Evolutionary conservation across 106 monocot species (phyloP).

Genomic region (Apostasia shenzhenica): DNA sequence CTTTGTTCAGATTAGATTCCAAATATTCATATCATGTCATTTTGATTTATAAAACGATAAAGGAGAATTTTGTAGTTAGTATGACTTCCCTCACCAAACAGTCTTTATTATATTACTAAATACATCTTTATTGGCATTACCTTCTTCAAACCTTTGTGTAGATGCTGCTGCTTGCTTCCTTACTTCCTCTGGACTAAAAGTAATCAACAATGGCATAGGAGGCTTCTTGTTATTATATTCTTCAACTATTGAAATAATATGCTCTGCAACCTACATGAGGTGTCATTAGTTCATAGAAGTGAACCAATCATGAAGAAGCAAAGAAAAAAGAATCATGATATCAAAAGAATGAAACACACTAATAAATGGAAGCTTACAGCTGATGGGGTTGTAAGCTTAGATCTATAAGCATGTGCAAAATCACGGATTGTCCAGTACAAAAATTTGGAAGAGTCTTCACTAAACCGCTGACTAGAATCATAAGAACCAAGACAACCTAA

Average conservation of each 20-base stretch:
- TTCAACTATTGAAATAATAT: slow-evolving; percentile 68
- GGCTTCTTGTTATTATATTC: slow-evolving; percentile 52
- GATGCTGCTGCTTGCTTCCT: slow-evolving; percentile 86
- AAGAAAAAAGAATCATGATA: neutral
- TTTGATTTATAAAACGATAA: no score
- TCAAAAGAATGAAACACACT: neutral
- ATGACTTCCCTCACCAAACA: neutral
- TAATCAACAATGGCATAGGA: slow-evolving; percentile 62
- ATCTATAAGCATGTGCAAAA: slow-evolving; percentile 90
- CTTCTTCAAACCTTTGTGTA: slow-evolving; percentile 68
- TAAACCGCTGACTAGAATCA: slow-evolving; percentile 34
- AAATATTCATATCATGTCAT: no score
- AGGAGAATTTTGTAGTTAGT: no score
- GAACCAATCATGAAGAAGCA: neutral
- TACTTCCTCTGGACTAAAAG: slow-evolving; percentile 66
- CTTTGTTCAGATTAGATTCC: no score
- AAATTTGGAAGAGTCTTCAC: slow-evolving; percentile 29
- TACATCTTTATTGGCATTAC: slow-evolving; percentile 20
- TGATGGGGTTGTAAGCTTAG: slow-evolving; percentile 68
- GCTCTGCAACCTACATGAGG: slow-evolving; percentile 63
- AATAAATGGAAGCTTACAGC: slow-evolving; percentile 37
- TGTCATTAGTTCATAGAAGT: neutral
- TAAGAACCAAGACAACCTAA: slow-evolving; percentile 46
- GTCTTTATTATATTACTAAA: slow-evolving; percentile 2
- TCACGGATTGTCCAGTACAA: slow-evolving; percentile 97